phyloP scores from a whole-genome alignment of 495 filamentous ascomycete species.

The Penicillium lagena region DNA sequence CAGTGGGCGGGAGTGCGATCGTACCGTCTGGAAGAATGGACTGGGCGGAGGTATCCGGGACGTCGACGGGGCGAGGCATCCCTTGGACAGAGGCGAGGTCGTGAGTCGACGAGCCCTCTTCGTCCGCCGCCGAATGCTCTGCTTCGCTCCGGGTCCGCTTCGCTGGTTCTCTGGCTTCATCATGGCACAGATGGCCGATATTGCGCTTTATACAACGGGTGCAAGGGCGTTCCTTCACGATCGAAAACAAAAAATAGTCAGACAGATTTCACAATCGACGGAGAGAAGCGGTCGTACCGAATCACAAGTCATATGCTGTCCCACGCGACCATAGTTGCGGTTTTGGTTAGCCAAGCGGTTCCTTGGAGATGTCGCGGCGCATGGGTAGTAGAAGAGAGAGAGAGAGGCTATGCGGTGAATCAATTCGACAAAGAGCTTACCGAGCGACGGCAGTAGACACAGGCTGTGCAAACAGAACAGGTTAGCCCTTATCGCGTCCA shows the following conservation, averaged over 20 bases:
- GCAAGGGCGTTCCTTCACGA: conserved; percentile 80
- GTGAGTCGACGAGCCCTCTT: conserved; percentile 48
- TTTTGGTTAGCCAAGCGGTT: conserved; percentile 25
- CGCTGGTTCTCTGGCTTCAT: conserved; percentile 78
- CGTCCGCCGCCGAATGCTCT: conserved; percentile 53
- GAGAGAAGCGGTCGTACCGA: conserved; percentile 67
- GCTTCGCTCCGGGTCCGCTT: conserved; percentile 73
- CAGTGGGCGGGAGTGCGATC: conserved; percentile 26
- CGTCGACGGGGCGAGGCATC: conserved; percentile 34
- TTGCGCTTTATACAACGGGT: conserved; percentile 97
- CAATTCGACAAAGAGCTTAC: conserved; percentile 50
- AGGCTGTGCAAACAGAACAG: conserved; percentile 55
- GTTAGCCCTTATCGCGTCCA: conserved; percentile 11
- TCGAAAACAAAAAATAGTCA: too few relatives aligned
- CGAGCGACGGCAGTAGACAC: conserved; percentile 98
- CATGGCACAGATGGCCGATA: conserved; percentile 97
- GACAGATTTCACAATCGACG: conserved; percentile 18
- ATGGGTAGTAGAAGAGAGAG: conserved; percentile 1
- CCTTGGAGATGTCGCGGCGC: not conserved
- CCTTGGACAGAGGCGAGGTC: conserved; percentile 32
- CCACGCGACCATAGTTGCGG: conserved; percentile 27
- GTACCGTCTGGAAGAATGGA: conserved; percentile 31
- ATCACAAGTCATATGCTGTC: conserved; percentile 99
- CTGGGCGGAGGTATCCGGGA: conserved; percentile 37
- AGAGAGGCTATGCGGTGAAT: not conserved